These are phyloP conservation scores for Cystobasidium ongulense DNA, from an alignment of 768 basidiomycete species.

Conservation along the genomic window DNA sequence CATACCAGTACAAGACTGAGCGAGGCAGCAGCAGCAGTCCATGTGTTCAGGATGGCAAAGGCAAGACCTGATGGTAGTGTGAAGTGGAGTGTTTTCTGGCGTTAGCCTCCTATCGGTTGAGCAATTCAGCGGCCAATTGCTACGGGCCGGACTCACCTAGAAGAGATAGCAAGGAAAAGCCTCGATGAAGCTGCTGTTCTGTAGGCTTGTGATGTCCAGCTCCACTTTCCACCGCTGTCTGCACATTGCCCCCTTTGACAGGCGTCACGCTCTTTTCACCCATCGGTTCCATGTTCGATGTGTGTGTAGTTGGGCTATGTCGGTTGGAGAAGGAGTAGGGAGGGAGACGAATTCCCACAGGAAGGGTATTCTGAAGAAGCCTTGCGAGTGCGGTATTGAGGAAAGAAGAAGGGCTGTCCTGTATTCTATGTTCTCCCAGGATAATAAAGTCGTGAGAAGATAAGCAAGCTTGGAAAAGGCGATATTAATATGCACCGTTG, in stretches of 20 bases:
- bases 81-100: background rate
- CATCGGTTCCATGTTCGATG: background rate
- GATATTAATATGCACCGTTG: too few species aligned
- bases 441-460: too few species aligned
- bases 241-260: background rate
- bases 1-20: background rate
- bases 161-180: constrained; percentile 9
- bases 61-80: constrained; percentile 26
- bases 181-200: constrained; percentile 13
- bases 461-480: too few species aligned
- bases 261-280: background rate
- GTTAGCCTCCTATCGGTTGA: background rate
- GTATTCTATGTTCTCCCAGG: too few species aligned
- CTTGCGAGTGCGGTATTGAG: too few species aligned
- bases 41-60: constrained; percentile 32
- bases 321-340: too few species aligned
- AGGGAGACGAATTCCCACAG: too few species aligned
- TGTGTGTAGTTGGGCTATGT: too few species aligned
- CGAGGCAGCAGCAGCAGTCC: constrained; percentile 29
- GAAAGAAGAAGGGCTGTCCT: too few species aligned
- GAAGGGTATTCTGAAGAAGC: too few species aligned
- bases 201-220: background rate
- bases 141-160: background rate
- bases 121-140: too few species aligned
- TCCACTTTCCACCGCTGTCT: background rate